Evolutionary conservation across 805 yeast genomes (phyloP).

Genomic region (Teunomyces barrocoloradensis): DNA sequence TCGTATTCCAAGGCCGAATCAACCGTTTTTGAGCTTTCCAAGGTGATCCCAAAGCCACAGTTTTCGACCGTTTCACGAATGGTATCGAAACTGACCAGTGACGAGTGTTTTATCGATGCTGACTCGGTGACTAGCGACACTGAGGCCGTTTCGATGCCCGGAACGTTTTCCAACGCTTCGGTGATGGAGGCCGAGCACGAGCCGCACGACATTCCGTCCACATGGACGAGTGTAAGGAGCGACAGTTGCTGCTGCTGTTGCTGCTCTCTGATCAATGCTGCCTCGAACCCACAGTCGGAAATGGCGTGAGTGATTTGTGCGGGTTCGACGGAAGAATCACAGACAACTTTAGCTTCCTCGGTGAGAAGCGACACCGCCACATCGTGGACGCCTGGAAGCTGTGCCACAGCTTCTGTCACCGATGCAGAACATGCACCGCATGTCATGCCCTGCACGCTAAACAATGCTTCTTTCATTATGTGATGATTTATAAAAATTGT

Average conservation of each 20-base stretch:
- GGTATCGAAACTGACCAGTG: constrained; percentile 26
- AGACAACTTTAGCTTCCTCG: constrained; percentile 24
- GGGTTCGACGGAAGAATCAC: constrained; percentile 12
- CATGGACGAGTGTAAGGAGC: constrained; percentile 11
- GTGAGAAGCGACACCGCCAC: constrained; percentile 25
- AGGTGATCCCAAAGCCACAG: constrained; percentile 36
- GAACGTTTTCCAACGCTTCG: constrained; percentile 44
- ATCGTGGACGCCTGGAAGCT: constrained; percentile 11
- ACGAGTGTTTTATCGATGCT: constrained; percentile 55
- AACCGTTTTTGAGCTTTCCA: constrained; percentile 2
- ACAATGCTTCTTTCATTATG: constrained; percentile 6
- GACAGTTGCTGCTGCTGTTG: neutral
- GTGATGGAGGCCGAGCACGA: constrained; percentile 74
- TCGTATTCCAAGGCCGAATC: neutral
- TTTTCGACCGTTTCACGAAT: constrained; percentile 63
- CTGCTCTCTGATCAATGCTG: constrained; percentile 5
- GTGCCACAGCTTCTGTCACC: constrained; percentile 18
- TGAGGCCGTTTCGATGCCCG: constrained; percentile 52
- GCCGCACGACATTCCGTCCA: constrained; percentile 90
- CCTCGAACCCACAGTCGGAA: constrained; percentile 62
- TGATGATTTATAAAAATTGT: neutral
- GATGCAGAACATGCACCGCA: constrained; percentile 26
- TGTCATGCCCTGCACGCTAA: constrained; percentile 23
- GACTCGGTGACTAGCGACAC: constrained; percentile 78
- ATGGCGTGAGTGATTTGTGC: constrained; percentile 10